Evolutionary conservation across 2,329 filamentous ascomycete species (phyloP).

Genomic region (Colletotrichum chrysophilum): DNA sequence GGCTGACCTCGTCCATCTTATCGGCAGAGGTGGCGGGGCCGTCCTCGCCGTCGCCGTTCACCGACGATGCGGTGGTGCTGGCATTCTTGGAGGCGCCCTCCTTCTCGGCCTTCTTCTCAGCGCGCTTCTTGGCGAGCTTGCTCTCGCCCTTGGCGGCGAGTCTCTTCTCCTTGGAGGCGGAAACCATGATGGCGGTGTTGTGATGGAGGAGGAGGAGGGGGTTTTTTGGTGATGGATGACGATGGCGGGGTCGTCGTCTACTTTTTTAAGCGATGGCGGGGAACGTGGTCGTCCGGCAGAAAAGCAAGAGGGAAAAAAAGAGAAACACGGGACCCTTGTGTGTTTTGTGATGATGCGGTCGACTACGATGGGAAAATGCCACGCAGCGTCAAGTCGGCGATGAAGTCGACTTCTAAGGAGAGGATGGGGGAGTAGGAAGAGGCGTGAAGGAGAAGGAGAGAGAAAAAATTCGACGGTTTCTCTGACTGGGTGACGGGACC

Average conservation of each 20-base stretch:
- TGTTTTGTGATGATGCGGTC: neutral
- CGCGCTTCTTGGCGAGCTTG: constrained; percentile 47
- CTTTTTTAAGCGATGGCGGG: constrained; percentile 22
- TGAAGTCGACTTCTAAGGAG: constrained; percentile 10
- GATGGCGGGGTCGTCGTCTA: constrained; percentile 15
- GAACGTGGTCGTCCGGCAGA: constrained; percentile 11
- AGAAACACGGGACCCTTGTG: neutral
- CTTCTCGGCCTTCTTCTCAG: constrained; percentile 54
- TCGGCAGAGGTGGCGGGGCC: constrained; percentile 73
- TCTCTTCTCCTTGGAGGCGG: constrained; percentile 75
- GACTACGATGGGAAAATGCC: constrained; percentile 2
- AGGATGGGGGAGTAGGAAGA: neutral
- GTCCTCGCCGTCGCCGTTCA: constrained; percentile 75
- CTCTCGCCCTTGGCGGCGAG: constrained; percentile 76
- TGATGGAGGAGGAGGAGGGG: constrained; percentile 1
- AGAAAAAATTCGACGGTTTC: constrained; percentile 9
- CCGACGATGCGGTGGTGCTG: constrained; percentile 60
- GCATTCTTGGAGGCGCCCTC: constrained; percentile 67
- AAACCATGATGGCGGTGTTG: constrained; percentile 55
- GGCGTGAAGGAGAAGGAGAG: constrained; percentile 9
- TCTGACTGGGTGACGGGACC: constrained; percentile 1
- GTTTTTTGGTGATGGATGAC: neutral
- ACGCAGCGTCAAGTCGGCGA: constrained; percentile 18
- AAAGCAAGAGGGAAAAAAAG: neutral
- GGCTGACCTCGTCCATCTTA: constrained; percentile 83